phyloP scores from a whole-genome alignment of 768 basidiomycete species.

The Rhizopogon rudus region DNA sequence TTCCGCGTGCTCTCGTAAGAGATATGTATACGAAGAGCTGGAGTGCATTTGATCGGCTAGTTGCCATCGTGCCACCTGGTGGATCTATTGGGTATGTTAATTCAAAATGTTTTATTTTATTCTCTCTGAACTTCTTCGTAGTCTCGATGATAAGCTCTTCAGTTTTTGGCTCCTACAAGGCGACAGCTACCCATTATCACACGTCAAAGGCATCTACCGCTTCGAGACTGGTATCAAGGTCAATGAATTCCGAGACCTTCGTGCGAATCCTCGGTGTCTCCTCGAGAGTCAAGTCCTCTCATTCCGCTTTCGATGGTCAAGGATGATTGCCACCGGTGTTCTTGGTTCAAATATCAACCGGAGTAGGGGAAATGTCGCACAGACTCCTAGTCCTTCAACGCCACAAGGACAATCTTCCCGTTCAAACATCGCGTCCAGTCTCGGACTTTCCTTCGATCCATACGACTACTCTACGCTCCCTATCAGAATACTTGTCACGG shows the following conservation, averaged over 20 bases:
- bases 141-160: constrained; percentile 90
- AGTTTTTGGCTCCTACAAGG: constrained; percentile 85
- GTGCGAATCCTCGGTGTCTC: constrained; percentile 84
- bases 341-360: constrained; percentile 40
- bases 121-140: constrained; percentile 19
- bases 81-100: constrained; percentile 76
- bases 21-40: constrained; percentile 93
- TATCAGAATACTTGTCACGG: constrained; percentile 60
- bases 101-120: not conserved
- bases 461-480: constrained; percentile 70
- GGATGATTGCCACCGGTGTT: constrained; percentile 64
- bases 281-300: constrained; percentile 78
- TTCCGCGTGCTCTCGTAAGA: constrained; percentile 77
- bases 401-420: constrained; percentile 7
- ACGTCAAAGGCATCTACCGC: constrained; percentile 81
- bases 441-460: constrained; percentile 73
- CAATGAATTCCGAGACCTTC: constrained; percentile 81
- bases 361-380: constrained; percentile 25
- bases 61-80: constrained; percentile 86
- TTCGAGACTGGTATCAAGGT: constrained; percentile 89
- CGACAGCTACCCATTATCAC: constrained; percentile 69
- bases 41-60: constrained; percentile 86
- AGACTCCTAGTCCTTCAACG: constrained; percentile 22
- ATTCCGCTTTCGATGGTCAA: constrained; percentile 79
- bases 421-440: constrained; percentile 29